Conservation (phyloP, 768 basidiomycete genomes). For the Artomyces pyxidatus region DNA sequence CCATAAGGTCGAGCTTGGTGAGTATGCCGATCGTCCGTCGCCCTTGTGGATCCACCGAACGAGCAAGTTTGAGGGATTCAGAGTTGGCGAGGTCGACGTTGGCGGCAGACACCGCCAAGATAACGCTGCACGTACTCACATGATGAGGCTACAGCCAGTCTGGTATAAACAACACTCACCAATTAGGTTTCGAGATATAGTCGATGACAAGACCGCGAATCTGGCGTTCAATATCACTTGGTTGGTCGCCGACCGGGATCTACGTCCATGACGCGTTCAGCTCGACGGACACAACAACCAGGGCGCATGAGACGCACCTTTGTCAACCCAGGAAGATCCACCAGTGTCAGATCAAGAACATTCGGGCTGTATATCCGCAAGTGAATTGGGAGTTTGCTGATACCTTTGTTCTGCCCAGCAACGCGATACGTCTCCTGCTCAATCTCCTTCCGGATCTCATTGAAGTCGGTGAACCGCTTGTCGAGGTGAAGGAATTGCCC, state of each 20-base stretch:
- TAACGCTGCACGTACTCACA: conserved; percentile 51
- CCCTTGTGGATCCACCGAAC: conserved; percentile 92
- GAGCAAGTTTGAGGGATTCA: conserved; percentile 93
- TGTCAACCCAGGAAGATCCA: conserved; percentile 94
- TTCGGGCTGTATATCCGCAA: conserved; percentile 93
- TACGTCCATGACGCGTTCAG: conserved; percentile 22
- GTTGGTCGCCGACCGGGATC: conserved; percentile 96
- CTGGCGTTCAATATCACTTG: conserved; percentile 95
- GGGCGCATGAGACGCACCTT: conserved; percentile 54
- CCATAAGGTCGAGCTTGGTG: conserved; percentile 98
- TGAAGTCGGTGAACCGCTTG: conserved; percentile 93
- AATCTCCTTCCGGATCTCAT: conserved; percentile 91
- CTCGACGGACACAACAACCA: background rate
- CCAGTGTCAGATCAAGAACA: conserved; percentile 91
- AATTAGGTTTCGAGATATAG: conserved; percentile 94
- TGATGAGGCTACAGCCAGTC: background rate
- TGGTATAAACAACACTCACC: conserved; percentile 40
- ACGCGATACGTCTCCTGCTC: conserved; percentile 97
- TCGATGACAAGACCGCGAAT: conserved; percentile 92
- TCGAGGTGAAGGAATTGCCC: conserved; percentile 96
- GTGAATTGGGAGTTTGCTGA: conserved; percentile 93
- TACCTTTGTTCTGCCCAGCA: conserved; percentile 97
- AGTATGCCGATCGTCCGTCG: conserved; percentile 94
- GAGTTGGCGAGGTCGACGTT: conserved; percentile 99
- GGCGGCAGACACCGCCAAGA: conserved; percentile 93